Conservation (phyloP, 2,329 filamentous ascomycete genomes). For the Tolypocladium inflatum region DNA sequence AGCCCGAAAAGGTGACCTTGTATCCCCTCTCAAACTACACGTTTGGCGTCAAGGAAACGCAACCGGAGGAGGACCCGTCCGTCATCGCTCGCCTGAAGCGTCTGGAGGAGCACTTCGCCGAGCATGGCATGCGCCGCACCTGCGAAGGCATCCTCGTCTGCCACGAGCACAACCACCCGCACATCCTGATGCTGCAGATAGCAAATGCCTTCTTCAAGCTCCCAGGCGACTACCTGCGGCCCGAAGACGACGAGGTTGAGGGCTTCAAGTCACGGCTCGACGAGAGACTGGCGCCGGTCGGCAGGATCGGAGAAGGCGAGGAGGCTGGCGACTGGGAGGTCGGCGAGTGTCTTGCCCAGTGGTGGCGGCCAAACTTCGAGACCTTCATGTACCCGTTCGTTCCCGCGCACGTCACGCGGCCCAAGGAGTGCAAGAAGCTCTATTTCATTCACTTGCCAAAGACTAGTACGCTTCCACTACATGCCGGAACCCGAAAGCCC, state of each 20-base stretch:
- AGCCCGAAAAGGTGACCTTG: slow-evolving; percentile 80
- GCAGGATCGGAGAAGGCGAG: slow-evolving; percentile 73
- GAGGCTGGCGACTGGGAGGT: slow-evolving; percentile 85
- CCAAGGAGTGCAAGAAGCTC: slow-evolving; percentile 98
- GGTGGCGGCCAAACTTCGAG: slow-evolving; percentile 99
- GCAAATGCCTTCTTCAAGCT: slow-evolving; percentile 99
- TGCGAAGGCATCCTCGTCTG: slow-evolving; percentile 96
- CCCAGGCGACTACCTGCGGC: slow-evolving; percentile 86
- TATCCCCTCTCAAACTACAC: slow-evolving; percentile 98
- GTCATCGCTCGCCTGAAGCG: slow-evolving; percentile 87
- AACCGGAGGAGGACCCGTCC: slow-evolving; percentile 94
- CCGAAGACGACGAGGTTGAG: slow-evolving; percentile 81
- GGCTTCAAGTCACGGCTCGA: slow-evolving; percentile 94
- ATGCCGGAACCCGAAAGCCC: neutral
- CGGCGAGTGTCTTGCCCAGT: slow-evolving; percentile 89
- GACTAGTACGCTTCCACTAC: slow-evolving; percentile 55
- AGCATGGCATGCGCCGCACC: slow-evolving; percentile 92
- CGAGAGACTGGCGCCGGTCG: slow-evolving; percentile 87
- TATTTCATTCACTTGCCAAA: slow-evolving; percentile 94
- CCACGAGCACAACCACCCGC: slow-evolving; percentile 97
- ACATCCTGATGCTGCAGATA: slow-evolving; percentile 98
- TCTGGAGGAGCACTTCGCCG: slow-evolving; percentile 87
- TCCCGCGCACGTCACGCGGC: slow-evolving; percentile 87
- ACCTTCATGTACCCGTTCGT: slow-evolving; percentile 99
- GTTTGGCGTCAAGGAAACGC: slow-evolving; percentile 95